These are phyloP conservation scores for Emiliania huxleyi DNA, from an alignment of 78 protist species.

Conservation along the genomic window DNA sequence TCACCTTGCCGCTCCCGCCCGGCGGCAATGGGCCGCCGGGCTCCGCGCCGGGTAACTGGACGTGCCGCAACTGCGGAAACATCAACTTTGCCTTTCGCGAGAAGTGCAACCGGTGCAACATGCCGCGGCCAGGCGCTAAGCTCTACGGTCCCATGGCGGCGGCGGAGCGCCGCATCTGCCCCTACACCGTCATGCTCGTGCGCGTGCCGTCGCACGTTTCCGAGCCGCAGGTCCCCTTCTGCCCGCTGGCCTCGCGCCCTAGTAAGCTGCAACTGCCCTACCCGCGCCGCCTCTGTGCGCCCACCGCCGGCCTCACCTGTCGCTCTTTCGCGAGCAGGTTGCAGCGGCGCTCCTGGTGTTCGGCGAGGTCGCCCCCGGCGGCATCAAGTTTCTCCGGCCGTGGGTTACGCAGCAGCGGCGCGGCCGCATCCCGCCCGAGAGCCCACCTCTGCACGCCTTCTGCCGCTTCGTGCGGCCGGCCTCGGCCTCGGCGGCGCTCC, in stretches of 20 bases:
- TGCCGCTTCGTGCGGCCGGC: background rate
- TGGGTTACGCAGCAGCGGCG: conserved; percentile 1
- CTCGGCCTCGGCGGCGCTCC: background rate
- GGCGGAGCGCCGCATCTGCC: background rate
- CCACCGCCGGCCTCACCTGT: too few species aligned
- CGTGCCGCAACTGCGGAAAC: background rate
- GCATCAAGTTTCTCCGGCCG: background rate
- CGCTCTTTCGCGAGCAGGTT: too few species aligned
- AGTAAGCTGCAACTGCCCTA: too few species aligned
- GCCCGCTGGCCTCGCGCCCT: too few species aligned
- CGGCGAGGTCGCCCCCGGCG: background rate
- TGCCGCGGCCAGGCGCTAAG: background rate
- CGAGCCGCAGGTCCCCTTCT: background rate
- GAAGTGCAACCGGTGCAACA: background rate
- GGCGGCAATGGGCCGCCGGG: background rate
- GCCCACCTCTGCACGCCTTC: background rate
- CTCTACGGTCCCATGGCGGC: background rate
- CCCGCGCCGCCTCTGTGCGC: too few species aligned
- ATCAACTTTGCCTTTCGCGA: conserved; percentile 26
- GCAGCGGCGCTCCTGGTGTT: background rate
- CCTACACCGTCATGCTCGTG: background rate
- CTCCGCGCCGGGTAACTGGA: background rate
- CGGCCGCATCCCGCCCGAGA: background rate
- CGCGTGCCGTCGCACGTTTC: background rate
- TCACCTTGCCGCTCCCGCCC: too few species aligned